phyloP scores from a whole-genome alignment of 805 yeast species.

The Yarrowia alimentaria region DNA sequence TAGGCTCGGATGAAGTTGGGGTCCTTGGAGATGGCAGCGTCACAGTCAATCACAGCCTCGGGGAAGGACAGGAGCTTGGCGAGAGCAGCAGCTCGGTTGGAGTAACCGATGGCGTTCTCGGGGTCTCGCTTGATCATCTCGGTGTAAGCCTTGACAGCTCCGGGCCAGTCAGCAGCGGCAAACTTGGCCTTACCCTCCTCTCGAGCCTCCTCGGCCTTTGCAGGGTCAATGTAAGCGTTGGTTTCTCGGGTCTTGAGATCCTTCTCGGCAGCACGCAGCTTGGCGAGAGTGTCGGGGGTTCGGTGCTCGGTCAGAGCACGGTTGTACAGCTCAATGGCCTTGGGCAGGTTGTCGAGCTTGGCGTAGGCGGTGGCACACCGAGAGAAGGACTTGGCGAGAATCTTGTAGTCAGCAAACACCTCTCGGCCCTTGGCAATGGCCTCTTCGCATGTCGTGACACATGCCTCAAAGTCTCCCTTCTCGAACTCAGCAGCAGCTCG shows the following conservation, averaged over 20 bases:
- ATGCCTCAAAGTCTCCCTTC: constrained; percentile 85
- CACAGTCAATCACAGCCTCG: constrained; percentile 91
- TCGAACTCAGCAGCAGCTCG: constrained; percentile 98
- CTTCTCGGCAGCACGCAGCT: constrained; percentile 84
- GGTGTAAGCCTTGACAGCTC: constrained; percentile 87
- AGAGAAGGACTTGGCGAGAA: constrained; percentile 89
- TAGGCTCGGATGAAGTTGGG: constrained; percentile 91
- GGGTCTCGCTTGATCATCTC: constrained; percentile 99
- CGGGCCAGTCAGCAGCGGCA: constrained; percentile 93
- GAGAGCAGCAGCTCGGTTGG: constrained; percentile 96
- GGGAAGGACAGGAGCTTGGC: constrained; percentile 96
- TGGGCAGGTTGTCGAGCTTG: constrained; percentile 67
- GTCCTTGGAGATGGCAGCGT: constrained; percentile 81
- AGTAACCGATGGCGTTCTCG: constrained; percentile 91
- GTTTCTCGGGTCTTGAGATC: constrained; percentile 76
- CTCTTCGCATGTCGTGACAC: constrained; percentile 72
- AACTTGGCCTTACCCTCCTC: constrained; percentile 85
- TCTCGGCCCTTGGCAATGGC: constrained; percentile 92
- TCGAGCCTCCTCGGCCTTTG: constrained; percentile 92
- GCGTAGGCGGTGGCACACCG: constrained; percentile 81
- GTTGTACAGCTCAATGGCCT: constrained; percentile 77
- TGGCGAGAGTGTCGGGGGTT: constrained; percentile 86
- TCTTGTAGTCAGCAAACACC: constrained; percentile 83
- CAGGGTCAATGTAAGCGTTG: constrained; percentile 79
- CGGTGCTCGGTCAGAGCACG: constrained; percentile 95